Base-by-base conservation (phyloP, 768 basidiomycete genomes). In the Collybia mongolica region DNA sequence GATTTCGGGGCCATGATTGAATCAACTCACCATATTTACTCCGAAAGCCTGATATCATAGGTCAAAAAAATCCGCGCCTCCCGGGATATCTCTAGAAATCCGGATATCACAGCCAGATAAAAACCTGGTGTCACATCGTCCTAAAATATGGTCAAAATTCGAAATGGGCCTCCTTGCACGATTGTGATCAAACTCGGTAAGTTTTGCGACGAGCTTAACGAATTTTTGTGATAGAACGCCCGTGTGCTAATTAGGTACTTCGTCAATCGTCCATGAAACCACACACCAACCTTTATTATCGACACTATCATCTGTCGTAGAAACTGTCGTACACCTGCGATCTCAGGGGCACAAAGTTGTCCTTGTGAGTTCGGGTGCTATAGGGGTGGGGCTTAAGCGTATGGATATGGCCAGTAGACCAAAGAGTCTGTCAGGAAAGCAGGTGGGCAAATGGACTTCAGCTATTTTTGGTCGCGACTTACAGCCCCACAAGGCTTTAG, bases 331-430 rank as follows among this genome's bases (percentile, higher is more conserved):
- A 14, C 70, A 82, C 28, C 79, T 99, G 14, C 82, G 86, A 41
- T 71, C 75, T 5, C 73, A 86, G 38, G 96, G 96, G 0, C 96
- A 99, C 72, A 89, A 93, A 60, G 91, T 98, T 47, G 91, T 98
- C 3, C 82, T 99, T 9, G 93, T 97, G 52, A 93, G 90, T 60
- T 97, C 94, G 18, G 97, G 97, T 1, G 97, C 97, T n/a, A 98
- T 98, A 51, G 97, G 88, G 0, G 92, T 98, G 15, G 97, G 97
- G 0, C 66, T 98, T 53, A 87, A 93, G 65, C 79, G 94, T 36
- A 98, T 99, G 97, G 78, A 84, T 29, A 69, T 97, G 53, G 75
- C 84, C 11, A 84, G 80, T 46, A 76, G 81, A 46, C 92, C 94
- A 2, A 96, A 95, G 59, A 86, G 79, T 53, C 70, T 99, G 18